These are phyloP conservation scores for Porodaedalea pini DNA, from an alignment of 1,284 basidiomycete species.

Conservation along the genomic window DNA sequence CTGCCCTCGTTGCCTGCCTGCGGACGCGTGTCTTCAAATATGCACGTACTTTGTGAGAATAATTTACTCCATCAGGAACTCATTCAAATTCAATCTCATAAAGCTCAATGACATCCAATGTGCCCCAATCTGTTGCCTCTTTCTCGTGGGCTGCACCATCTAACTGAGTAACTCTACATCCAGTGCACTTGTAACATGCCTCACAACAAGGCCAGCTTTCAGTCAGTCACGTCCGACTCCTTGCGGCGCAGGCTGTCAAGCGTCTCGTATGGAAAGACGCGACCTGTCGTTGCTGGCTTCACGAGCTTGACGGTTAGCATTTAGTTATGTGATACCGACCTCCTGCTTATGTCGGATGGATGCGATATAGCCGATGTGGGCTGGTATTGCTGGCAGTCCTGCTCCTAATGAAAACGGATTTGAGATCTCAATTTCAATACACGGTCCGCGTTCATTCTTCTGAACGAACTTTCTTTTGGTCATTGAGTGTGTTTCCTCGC, in stretches of 20 bases:
- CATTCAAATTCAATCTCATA: neutral
- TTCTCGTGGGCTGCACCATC: neutral
- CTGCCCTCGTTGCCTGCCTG: neutral
- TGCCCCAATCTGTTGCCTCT: neutral
- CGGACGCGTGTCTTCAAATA: neutral
- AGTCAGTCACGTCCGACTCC: constrained; percentile 58
- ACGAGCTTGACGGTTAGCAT: constrained; percentile 61
- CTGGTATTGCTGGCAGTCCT: constrained; percentile 62
- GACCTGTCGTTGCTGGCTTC: constrained; percentile 51
- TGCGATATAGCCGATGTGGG: constrained; percentile 72
- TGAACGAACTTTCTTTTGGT: too few species aligned
- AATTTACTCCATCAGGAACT: neutral
- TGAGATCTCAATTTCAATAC: constrained; percentile 71
- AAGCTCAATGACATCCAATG: too few species aligned
- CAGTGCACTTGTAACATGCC: constrained; percentile 7
- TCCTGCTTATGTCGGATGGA: constrained; percentile 22
- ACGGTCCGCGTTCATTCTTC: constrained; percentile 41
- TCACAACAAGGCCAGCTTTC: constrained; percentile 36
- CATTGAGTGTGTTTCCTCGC: neutral
- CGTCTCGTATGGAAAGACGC: constrained; percentile 37
- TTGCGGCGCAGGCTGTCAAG: constrained; percentile 65
- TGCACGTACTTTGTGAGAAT: neutral
- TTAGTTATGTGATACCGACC: constrained; percentile 11
- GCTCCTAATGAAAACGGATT: constrained; percentile 55
- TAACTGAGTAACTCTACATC: neutral